Conservation (phyloP, 768 basidiomycete genomes). For the Suillus placidus region DNA sequence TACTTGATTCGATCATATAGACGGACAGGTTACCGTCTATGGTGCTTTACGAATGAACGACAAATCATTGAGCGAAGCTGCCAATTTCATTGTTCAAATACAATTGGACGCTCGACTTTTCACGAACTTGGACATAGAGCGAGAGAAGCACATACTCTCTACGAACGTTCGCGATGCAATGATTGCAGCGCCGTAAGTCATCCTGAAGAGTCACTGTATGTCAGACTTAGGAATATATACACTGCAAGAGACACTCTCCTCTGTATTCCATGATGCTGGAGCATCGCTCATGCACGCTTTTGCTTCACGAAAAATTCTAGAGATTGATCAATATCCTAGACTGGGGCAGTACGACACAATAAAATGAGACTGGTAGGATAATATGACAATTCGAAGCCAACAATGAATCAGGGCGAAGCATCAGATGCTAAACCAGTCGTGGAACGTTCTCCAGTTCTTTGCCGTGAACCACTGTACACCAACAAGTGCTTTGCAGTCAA, state of each 20-base stretch:
- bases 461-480: background rate
- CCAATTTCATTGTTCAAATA: no score
- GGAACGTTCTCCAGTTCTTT: background rate
- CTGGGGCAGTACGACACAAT: background rate
- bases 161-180: conserved; percentile 89
- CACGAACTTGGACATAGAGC: conserved; percentile 75
- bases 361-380: background rate
- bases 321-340: background rate
- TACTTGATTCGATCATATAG: background rate
- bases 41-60: background rate
- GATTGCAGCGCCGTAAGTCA: conserved; percentile 81
- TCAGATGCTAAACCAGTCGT: background rate
- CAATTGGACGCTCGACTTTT: conserved; percentile 76
- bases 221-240: conserved; percentile 11
- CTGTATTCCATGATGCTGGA: conserved; percentile 46
- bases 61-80: conserved; percentile 68
- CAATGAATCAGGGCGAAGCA: background rate
- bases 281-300: background rate
- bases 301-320: background rate
- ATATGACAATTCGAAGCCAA: background rate
- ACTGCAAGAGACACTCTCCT: conserved; percentile 82
- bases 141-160: conserved; percentile 90
- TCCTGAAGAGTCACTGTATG: background rate
- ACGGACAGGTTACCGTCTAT: background rate
- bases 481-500: background rate